These are phyloP conservation scores for Aureobasidium melanogenum DNA, from an alignment of 2,329 filamentous ascomycete genomes.

Conservation along the genomic window DNA sequence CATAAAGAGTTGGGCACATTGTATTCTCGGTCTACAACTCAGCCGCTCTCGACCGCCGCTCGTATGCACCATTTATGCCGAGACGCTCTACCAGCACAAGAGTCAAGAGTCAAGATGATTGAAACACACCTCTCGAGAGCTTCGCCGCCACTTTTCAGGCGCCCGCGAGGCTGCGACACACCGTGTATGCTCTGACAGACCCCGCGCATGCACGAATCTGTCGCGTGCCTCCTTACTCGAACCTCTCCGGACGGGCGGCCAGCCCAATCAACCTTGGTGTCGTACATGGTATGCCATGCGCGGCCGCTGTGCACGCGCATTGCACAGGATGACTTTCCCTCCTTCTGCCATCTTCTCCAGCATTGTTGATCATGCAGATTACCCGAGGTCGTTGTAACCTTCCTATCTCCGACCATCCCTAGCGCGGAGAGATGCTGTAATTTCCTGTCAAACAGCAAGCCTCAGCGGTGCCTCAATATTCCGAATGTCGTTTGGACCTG, in stretches of 20 bases:
- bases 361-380: background rate
- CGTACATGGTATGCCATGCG: background rate
- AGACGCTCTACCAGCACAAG: background rate
- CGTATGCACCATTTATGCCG: background rate
- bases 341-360: background rate
- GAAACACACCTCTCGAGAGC: background rate
- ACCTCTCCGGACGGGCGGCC: background rate
- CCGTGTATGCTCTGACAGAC: background rate
- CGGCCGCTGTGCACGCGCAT: background rate
- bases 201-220: background rate
- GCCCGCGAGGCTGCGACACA: background rate
- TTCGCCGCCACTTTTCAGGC: background rate
- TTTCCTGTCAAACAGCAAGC: background rate
- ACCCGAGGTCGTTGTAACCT: background rate
- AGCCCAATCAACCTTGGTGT: background rate
- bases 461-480: background rate
- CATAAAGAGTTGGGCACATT: background rate
- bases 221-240: background rate
- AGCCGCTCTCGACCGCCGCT: background rate
- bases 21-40: background rate
- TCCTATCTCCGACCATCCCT: background rate
- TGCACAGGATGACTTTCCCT: background rate
- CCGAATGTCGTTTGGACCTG: background rate
- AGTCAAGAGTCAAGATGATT: too few relatives aligned
- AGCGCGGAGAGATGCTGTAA: background rate